Conservation (phyloP, 331 rosid genomes). For the Quercus tomentella region DNA sequence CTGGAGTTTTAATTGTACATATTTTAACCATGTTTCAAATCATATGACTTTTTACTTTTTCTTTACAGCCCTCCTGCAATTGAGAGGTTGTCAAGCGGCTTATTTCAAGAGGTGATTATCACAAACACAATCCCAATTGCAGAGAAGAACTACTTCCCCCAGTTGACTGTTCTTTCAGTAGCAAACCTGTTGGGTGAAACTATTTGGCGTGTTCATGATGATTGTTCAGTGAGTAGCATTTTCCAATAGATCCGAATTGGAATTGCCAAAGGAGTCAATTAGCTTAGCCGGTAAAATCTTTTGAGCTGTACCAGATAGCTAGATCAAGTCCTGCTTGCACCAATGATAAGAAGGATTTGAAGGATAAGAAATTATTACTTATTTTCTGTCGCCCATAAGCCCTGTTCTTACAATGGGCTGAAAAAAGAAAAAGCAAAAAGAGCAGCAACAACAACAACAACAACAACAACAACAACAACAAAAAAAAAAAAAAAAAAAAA, state of each 20-base stretch:
- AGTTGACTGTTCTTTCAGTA: slow-evolving; percentile 88
- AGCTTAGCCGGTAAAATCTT: neutral
- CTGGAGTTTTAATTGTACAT: neutral
- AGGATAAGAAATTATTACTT: neutral
- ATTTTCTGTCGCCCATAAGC: neutral
- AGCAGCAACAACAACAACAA: too few species aligned
- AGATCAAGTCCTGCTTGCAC: neutral
- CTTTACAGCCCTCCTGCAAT: slow-evolving; percentile 85
- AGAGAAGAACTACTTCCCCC: slow-evolving; percentile 84
- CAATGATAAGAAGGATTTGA: neutral
- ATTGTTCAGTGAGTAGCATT: slow-evolving; percentile 90
- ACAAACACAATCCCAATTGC: slow-evolving; percentile 85
- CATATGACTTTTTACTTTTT: slow-evolving; percentile 2
- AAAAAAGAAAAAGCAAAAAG: neutral
- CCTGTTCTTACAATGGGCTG: neutral
- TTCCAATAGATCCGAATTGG: slow-evolving; percentile 49
- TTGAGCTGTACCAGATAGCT: neutral
- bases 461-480: too few species aligned
- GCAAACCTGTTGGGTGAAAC: slow-evolving; percentile 96
- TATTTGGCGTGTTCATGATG: slow-evolving; percentile 94
- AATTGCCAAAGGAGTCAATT: neutral
- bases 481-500: neutral
- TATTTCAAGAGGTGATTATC: slow-evolving; percentile 91
- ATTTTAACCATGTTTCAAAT: neutral
- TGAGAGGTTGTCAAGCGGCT: slow-evolving; percentile 84